Base-by-base conservation (phyloP, 129 eudicot species). In the Tagetes erecta region DNA sequence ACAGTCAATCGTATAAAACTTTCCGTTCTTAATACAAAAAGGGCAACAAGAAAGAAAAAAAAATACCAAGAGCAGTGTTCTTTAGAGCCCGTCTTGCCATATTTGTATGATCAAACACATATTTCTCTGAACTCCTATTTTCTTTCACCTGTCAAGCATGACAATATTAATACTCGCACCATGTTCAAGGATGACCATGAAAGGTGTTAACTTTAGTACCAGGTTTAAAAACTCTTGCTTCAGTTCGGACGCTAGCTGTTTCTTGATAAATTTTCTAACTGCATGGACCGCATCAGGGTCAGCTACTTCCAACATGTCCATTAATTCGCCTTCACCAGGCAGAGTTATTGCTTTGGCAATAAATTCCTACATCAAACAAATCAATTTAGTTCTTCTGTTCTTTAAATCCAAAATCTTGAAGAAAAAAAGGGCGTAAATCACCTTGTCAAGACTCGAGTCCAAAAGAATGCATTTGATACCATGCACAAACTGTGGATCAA, bases 251-350 rank as follows among this genome's bases (percentile, higher is more conserved):
- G 96, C 96, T 70, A 93, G 85, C 71, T 93, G 84, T 68, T 93
- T 93, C 71, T 87, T 86, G 67, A 90, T 44, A 44, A 44, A 44
- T 1, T 44, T 7, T 44, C 49, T 44, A 4, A 44, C 49, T 44
- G 49, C 49, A 80, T 93, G 92, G 74, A 93, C 98, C 14, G 95
- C 98, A 83, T 93, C 98, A 50, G 98, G 98, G 70, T 92, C 98
- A 1, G 98, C 98, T 79, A 87, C 85, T 76, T 81, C 88, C 98
- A 93, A 84, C 92, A 93, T 64, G 83, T 93, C 96, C 98, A 90
- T 90, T 64, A 93, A 83, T 78, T 93, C 98, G 8, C 98, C 97
- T 80, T 73, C 89, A 77, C 97, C 91, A 4, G 98, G 98, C 9
- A 93, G 83, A 62, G 96, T 93, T 69, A 93, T 75, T 36, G 97